Percentiles rank a stretch among this genome's conserved stretches.
Conservation (phyloP, 768 basidiomycete genomes). For the Amanita polypyramis region DNA sequence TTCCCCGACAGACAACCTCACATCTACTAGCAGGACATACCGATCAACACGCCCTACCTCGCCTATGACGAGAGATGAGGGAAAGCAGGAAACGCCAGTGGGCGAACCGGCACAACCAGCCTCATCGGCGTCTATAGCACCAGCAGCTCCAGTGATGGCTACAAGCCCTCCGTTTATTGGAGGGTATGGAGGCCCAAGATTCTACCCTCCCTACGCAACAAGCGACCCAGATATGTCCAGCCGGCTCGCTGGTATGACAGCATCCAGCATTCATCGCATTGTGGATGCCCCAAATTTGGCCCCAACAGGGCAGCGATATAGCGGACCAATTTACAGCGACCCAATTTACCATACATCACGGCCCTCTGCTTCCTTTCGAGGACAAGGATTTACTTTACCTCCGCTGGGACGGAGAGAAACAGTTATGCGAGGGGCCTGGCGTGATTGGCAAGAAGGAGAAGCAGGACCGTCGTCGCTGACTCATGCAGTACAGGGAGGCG, state of each 20-base stretch:
- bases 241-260: background rate
- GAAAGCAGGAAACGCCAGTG: background rate
- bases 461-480: slow-evolving; percentile 33
- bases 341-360: slow-evolving; percentile 19
- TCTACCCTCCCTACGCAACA: slow-evolving; percentile 4
- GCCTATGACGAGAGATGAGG: slow-evolving; percentile 7
- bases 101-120: background rate
- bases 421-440: slow-evolving; percentile 11
- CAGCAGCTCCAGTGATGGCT: slow-evolving; percentile 10
- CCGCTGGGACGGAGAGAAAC: slow-evolving; percentile 11
- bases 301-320: slow-evolving; percentile 15
- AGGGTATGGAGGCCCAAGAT: background rate
- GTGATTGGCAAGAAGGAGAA: slow-evolving; percentile 32
- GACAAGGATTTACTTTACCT: slow-evolving; percentile 10
- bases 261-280: slow-evolving; percentile 1
- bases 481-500: slow-evolving; percentile 14
- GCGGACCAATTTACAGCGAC: slow-evolving; percentile 21
- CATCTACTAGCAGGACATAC: slow-evolving; percentile 15
- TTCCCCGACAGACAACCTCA: slow-evolving; percentile 21
- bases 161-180: slow-evolving; percentile 10
- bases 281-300: slow-evolving; percentile 7
- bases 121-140: background rate
- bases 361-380: slow-evolving; percentile 17
- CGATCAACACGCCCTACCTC: slow-evolving; percentile 10
- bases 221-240: background rate